phyloP scores from a whole-genome alignment of 1,284 basidiomycete genomes.

The Pterula multifida region DNA sequence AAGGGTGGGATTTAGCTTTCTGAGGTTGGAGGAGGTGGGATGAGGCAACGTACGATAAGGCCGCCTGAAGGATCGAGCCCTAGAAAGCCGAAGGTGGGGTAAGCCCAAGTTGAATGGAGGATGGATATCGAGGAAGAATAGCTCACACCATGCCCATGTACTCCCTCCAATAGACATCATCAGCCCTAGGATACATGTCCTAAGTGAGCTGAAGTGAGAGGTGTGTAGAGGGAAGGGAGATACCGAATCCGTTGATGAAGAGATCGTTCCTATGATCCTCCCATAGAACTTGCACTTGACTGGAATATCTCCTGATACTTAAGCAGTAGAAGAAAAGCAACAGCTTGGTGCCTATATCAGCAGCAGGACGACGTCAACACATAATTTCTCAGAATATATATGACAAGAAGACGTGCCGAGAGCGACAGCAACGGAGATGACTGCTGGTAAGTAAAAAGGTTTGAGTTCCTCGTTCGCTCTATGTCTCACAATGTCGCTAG shows the following conservation, averaged over 20 bases:
- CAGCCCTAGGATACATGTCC: constrained; percentile 33
- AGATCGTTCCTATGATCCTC: constrained; percentile 63
- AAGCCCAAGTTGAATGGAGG: neutral
- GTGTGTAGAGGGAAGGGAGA: constrained; percentile 1
- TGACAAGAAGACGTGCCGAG: constrained; percentile 24
- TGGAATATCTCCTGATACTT: constrained; percentile 40
- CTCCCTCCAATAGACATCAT: constrained; percentile 59
- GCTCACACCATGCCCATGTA: constrained; percentile 45
- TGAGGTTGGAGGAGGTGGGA: neutral
- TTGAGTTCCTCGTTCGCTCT: constrained; percentile 21
- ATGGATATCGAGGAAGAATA: no score
- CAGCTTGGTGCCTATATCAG: constrained; percentile 40
- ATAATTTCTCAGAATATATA: neutral
- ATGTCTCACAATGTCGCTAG: constrained; percentile 40
- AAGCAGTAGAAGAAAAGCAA: constrained; percentile 59
- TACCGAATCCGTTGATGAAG: constrained; percentile 39
- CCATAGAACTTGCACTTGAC: constrained; percentile 62
- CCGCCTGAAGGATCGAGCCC: constrained; percentile 44
- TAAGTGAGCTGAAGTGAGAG: neutral
- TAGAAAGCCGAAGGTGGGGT: constrained; percentile 9
- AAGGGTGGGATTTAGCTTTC: constrained; percentile 6
- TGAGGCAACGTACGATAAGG: constrained; percentile 31
- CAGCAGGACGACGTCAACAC: constrained; percentile 1
- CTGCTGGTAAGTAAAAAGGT: constrained; percentile 43
- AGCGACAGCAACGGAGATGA: constrained; percentile 52